Conservation (phyloP, 805 yeast species). For the Metschnikowia bowlesiae region DNA sequence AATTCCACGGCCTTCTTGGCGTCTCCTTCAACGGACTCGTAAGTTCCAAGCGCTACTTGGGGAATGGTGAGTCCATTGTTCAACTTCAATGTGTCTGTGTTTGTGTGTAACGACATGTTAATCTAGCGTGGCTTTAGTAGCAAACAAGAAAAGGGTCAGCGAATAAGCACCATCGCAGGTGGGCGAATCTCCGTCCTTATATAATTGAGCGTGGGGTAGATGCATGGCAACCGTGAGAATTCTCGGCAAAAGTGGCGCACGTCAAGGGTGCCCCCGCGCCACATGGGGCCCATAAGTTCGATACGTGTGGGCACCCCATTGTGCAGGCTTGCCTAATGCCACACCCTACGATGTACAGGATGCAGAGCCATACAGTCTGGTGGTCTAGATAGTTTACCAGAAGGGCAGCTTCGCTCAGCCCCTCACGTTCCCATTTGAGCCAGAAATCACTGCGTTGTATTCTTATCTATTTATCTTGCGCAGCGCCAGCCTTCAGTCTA, state of each 20-base stretch:
- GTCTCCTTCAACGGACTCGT: constrained; percentile 53
- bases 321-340: no score
- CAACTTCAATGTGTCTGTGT: constrained; percentile 31
- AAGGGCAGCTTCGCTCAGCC: no score
- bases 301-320: no score
- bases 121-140: not conserved
- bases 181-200: not conserved
- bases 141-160: not conserved
- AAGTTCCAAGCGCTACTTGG: constrained; percentile 70
- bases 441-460: no score
- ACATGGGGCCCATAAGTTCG: no score
- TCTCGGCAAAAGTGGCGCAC: constrained; percentile 2
- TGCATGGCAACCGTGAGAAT: constrained; percentile 4
- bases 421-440: no score
- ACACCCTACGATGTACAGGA: no score
- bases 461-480: no score
- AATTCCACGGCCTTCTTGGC: constrained; percentile 53
- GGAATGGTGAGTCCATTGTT: constrained; percentile 67
- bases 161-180: not conserved
- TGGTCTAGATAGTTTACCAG: no score
- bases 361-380: no score
- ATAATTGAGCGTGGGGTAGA: not conserved
- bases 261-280: not conserved
- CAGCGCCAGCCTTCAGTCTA: no score
- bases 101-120: constrained; percentile 11